These are phyloP conservation scores for Starmera quercuum DNA, from an alignment of 805 yeast species.

Conservation along the genomic window DNA sequence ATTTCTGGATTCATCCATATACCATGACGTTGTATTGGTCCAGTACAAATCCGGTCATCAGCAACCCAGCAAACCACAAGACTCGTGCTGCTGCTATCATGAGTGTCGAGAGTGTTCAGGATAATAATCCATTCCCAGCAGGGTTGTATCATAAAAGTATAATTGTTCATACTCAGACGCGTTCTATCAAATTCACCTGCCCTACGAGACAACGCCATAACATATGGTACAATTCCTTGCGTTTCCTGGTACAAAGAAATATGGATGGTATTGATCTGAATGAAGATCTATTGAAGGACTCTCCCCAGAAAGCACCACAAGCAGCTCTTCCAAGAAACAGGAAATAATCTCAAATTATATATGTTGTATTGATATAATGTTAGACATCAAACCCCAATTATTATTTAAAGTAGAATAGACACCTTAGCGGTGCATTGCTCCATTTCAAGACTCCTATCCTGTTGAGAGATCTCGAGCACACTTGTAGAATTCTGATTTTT, in stretches of 20 bases:
- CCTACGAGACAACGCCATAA: slow-evolving; percentile 82
- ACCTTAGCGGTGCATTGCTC: no score
- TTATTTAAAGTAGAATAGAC: no score
- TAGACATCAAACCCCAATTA: no score
- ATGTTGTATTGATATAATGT: no score
- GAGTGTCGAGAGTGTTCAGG: slow-evolving; percentile 72
- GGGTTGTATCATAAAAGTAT: slow-evolving; percentile 85
- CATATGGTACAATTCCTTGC: slow-evolving; percentile 81
- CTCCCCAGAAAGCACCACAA: slow-evolving; percentile 1
- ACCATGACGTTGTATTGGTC: slow-evolving; percentile 90
- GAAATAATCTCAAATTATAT: no score
- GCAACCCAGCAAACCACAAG: slow-evolving; percentile 56
- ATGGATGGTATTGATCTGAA: slow-evolving; percentile 46
- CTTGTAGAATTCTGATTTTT: no score
- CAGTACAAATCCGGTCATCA: slow-evolving; percentile 64
- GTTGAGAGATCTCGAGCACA: no score
- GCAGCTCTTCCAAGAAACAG: no score
- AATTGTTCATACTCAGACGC: slow-evolving; percentile 55
- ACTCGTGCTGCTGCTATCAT: slow-evolving; percentile 77
- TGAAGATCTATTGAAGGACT: slow-evolving; percentile 19
- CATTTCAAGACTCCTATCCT: no score
- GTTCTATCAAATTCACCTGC: slow-evolving; percentile 74
- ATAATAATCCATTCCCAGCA: slow-evolving; percentile 81
- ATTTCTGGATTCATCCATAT: slow-evolving; percentile 96
- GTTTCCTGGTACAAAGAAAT: slow-evolving; percentile 63